Conservation (phyloP, 257 asterid species). For the Sherardia arvensis region DNA sequence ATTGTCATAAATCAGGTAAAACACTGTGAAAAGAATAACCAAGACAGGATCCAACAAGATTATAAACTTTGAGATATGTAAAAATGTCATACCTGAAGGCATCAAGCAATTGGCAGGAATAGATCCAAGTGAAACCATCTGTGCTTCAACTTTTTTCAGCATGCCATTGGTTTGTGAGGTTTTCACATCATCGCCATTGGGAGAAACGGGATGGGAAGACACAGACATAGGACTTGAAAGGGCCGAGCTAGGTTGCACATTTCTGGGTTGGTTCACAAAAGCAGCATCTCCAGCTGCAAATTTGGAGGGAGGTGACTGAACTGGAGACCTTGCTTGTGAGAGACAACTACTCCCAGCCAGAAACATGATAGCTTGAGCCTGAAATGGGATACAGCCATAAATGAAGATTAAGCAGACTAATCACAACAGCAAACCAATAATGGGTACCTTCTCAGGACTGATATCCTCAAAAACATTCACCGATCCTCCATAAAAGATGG, state of each 20-base stretch:
- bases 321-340: slow-evolving; percentile 29
- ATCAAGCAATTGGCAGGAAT: slow-evolving; percentile 31
- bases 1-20: neutral
- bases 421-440: neutral
- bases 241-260: slow-evolving; percentile 28
- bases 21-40: neutral
- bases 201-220: slow-evolving; percentile 42
- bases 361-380: slow-evolving; percentile 80
- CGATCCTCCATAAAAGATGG: slow-evolving; percentile 66
- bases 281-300: slow-evolving; percentile 30
- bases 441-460: slow-evolving; percentile 67
- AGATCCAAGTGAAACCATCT: slow-evolving; percentile 37
- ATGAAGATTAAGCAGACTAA: neutral
- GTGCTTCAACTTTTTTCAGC: slow-evolving; percentile 32
- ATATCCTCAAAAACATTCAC: slow-evolving; percentile 63
- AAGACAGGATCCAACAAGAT: neutral
- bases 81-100: slow-evolving; percentile 38
- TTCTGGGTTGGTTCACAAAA: slow-evolving; percentile 28
- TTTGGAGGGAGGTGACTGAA: slow-evolving; percentile 36
- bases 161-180: slow-evolving; percentile 25
- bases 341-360: slow-evolving; percentile 49
- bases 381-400: slow-evolving; percentile 12
- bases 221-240: slow-evolving; percentile 56
- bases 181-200: slow-evolving; percentile 29
- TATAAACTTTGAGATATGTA: neutral